These are phyloP conservation scores for Polyporus arcularius DNA, from an alignment of 768 basidiomycete species.

Conservation along the genomic window DNA sequence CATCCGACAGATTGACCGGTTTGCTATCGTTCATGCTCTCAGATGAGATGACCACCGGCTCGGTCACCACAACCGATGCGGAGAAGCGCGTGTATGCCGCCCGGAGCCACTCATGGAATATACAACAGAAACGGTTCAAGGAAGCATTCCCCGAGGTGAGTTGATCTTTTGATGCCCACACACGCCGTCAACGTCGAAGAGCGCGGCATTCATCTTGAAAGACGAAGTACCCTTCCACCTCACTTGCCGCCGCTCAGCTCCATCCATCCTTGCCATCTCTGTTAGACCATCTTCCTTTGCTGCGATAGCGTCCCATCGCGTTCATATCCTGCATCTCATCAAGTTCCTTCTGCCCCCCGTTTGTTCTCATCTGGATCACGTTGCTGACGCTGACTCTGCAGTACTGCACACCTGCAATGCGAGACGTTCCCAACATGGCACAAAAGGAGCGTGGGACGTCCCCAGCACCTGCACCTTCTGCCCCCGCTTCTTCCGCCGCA, in stretches of 20 bases:
- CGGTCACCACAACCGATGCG: constrained; percentile 73
- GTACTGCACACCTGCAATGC: constrained; percentile 68
- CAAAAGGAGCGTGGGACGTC: constrained; percentile 67
- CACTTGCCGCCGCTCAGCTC: constrained; percentile 4
- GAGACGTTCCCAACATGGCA: constrained; percentile 93
- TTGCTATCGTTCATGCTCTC: constrained; percentile 93
- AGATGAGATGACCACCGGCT: constrained; percentile 96
- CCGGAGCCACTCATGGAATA: constrained; percentile 85
- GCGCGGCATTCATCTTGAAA: not conserved
- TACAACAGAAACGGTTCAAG: constrained; percentile 74
- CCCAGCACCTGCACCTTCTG: constrained; percentile 25
- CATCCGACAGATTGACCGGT: constrained; percentile 74
- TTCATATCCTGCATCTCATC: not conserved
- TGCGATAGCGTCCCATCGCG: too few species aligned
- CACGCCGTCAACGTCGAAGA: not conserved
- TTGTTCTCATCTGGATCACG: not conserved
- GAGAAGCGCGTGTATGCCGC: constrained; percentile 80
- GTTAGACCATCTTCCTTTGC: not conserved
- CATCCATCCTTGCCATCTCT: not conserved
- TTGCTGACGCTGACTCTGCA: constrained; percentile 37
- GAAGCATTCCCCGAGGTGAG: constrained; percentile 89
- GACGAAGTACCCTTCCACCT: not conserved
- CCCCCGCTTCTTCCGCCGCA: constrained; percentile 2
- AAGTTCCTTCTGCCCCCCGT: not conserved
- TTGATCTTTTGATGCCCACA: constrained; percentile 17